A percentile compares a stretch with the other conserved stretches of the same genome.
Evolutionary conservation across 1,284 basidiomycete species (phyloP).

Genomic region (Leccinum insolens): DNA sequence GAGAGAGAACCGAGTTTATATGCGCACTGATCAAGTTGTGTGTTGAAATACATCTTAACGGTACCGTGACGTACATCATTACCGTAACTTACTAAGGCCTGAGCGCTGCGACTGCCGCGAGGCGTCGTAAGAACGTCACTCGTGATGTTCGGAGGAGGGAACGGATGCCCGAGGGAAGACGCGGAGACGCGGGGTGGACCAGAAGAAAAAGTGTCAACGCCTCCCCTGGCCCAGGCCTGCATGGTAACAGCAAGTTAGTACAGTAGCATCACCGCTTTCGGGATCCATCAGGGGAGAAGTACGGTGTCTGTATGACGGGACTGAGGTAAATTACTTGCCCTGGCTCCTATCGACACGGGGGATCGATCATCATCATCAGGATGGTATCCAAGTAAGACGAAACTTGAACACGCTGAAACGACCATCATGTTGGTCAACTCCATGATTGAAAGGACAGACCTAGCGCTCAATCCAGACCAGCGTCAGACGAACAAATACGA

Average conservation of each 20-base stretch:
- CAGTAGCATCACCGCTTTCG: background rate
- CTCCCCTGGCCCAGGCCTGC: background rate
- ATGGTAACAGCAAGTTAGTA: background rate
- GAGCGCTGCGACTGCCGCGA: background rate
- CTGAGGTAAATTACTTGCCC: background rate
- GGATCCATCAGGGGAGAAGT: background rate
- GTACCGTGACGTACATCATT: too few species aligned
- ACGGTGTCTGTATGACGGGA: slow-evolving; percentile 9
- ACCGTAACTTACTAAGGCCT: too few species aligned
- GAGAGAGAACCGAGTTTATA: background rate
- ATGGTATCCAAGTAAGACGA: background rate
- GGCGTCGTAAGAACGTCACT: background rate
- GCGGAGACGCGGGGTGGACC: background rate
- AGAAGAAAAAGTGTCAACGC: background rate
- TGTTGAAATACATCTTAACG: background rate
- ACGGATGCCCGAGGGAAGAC: background rate
- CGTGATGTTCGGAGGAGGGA: background rate
- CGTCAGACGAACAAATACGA: slow-evolving; percentile 14
- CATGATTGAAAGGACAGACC: background rate
- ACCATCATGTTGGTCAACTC: slow-evolving; percentile 1
- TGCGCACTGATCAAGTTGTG: background rate
- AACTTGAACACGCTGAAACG: background rate
- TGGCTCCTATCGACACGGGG: background rate
- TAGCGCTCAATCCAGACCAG: background rate
- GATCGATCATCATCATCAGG: background rate